phyloP scores from a whole-genome alignment of 78 protist genomes.

The Dictyostelium firmibasis region DNA sequence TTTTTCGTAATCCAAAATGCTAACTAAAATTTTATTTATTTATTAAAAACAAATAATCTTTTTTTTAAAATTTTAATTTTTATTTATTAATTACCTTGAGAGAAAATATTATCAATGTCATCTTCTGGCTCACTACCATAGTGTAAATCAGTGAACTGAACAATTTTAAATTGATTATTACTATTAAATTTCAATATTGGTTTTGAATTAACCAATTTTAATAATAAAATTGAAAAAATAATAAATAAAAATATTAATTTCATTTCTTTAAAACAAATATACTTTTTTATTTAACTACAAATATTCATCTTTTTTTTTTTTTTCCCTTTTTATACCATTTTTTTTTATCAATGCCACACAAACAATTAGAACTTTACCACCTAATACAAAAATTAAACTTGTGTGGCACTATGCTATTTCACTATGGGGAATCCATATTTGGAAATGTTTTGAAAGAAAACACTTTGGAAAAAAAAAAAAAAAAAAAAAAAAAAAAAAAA shows the following conservation, averaged over 20 bases:
- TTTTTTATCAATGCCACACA: not conserved
- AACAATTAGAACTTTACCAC: no score
- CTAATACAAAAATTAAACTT: no score
- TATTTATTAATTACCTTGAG: not conserved
- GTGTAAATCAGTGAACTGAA: constrained; percentile 77
- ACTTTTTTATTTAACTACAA: no score
- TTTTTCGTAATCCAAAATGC: not conserved
- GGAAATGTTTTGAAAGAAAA: not conserved
- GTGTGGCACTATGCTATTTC: no score
- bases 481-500: no score
- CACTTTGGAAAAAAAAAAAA: no score
- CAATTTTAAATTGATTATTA: constrained; percentile 37
- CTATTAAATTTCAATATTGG: constrained; percentile 8
- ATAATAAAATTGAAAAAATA: not conserved
- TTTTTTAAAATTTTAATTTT: not conserved
- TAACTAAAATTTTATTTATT: not conserved
- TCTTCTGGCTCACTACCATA: constrained; percentile 38
- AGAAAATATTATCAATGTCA: not conserved
- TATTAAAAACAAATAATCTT: not conserved
- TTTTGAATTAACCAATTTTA: not conserved
- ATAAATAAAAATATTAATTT: not conserved
- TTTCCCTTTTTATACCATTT: not conserved
- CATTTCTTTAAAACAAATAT: not conserved
- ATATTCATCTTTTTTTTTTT: not conserved
- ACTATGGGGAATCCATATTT: not conserved